Conservation (phyloP, 2,329 filamentous ascomycete genomes). For the Microascus cirrosus region DNA sequence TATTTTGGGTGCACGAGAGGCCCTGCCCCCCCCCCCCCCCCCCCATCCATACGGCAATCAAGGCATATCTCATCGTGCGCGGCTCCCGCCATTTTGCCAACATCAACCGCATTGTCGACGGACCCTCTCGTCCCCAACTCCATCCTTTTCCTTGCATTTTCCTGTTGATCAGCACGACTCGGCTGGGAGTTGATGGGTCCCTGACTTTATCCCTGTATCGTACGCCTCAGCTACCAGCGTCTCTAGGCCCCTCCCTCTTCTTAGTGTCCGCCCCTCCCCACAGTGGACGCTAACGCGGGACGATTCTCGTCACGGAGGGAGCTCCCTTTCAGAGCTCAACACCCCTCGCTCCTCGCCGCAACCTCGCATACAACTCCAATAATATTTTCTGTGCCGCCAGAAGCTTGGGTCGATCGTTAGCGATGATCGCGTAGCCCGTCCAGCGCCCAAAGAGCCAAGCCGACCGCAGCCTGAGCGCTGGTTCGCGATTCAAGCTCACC, state of each 20-base stretch:
- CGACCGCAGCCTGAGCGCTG: not conserved
- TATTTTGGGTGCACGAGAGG: not conserved
- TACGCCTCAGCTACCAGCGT: not conserved
- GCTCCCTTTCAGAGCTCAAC: not conserved
- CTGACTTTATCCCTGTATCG: not conserved
- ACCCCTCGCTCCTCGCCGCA: not conserved
- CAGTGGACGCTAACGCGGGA: not conserved
- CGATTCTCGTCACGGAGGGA: not conserved
- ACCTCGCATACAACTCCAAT: not conserved
- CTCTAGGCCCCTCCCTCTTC: not conserved
- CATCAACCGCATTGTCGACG: not conserved
- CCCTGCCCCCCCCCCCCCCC: no score
- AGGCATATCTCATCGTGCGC: not conserved
- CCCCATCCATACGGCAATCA: not conserved
- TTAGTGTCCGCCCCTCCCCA: not conserved
- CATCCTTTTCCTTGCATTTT: not conserved
- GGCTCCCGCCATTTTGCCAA: not conserved
- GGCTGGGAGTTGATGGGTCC: not conserved
- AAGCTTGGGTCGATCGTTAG: not conserved
- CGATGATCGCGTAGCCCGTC: not conserved
- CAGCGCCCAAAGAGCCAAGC: not conserved
- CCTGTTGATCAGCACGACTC: not conserved
- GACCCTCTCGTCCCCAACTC: not conserved
- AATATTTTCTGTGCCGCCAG: not conserved
- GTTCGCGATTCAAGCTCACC: not conserved